Percentiles rank a stretch among this genome's conserved stretches.
phyloP scores from a whole-genome alignment of 805 yeast species.

The Wickerhamiella vanderwaltii region DNA sequence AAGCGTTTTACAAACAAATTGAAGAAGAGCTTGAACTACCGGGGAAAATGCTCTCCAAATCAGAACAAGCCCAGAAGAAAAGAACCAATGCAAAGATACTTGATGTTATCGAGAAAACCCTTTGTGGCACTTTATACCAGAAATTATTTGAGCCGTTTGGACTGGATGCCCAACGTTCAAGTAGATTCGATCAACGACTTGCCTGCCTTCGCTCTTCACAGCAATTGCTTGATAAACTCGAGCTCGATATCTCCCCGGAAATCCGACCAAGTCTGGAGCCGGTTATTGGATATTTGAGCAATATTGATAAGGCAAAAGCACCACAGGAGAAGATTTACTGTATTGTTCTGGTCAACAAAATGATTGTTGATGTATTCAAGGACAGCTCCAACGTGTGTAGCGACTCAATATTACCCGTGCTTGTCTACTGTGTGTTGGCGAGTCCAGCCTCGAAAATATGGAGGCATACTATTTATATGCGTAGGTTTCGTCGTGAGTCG shows the following conservation, averaged over 20 bases:
- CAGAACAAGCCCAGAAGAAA: conserved; percentile 20
- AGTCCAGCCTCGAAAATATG: conserved; percentile 26
- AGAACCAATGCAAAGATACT: conserved; percentile 16
- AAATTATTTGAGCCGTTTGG: conserved; percentile 25
- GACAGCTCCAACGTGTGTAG: conserved; percentile 24
- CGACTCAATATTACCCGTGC: conserved; percentile 31
- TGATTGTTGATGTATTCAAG: conserved; percentile 25
- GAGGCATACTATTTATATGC: conserved; percentile 29
- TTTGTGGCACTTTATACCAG: conserved; percentile 28
- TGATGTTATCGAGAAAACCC: conserved; percentile 30
- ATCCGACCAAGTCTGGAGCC: conserved; percentile 14
- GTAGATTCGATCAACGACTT: conserved; percentile 22
- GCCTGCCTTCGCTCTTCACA: conserved; percentile 22
- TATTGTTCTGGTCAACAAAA: conserved; percentile 28
- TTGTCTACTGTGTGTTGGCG: conserved; percentile 27
- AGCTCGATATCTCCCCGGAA: conserved; percentile 18
- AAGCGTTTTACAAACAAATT: conserved; percentile 29
- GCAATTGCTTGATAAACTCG: conserved; percentile 25
- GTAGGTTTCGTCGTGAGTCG: conserved; percentile 29
- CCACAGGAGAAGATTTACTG: conserved; percentile 29
- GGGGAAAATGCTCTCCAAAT: conserved; percentile 21
- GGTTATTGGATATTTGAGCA: conserved; percentile 13
- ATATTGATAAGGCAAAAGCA: conserved; percentile 23
- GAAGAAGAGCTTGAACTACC: conserved; percentile 21
- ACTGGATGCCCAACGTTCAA: conserved; percentile 18